Conservation (phyloP, 2,329 filamentous ascomycete genomes). For the Talaromyces marneffei region DNA sequence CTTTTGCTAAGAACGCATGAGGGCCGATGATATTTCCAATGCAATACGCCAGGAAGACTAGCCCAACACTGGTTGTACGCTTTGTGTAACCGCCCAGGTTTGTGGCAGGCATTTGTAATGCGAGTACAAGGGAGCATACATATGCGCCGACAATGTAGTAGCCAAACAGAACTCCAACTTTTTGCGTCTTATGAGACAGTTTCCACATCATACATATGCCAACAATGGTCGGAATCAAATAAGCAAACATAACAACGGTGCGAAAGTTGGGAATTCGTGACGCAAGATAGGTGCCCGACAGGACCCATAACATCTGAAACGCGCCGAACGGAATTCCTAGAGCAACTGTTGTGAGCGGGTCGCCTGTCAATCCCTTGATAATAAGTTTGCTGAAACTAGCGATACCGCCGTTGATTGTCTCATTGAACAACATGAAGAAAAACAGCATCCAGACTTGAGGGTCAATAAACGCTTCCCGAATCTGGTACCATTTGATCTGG, state of each 20-base stretch:
- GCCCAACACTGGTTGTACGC: constrained; percentile 43
- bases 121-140: constrained; percentile 49
- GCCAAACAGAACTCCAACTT: constrained; percentile 46
- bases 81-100: constrained; percentile 44
- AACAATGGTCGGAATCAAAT: constrained; percentile 48
- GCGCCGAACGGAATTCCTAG: constrained; percentile 52
- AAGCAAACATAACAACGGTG: constrained; percentile 49
- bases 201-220: constrained; percentile 49
- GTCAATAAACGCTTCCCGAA: constrained; percentile 44
- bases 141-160: constrained; percentile 49
- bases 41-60: constrained; percentile 42
- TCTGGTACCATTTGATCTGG: constrained; percentile 45
- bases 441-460: constrained; percentile 44
- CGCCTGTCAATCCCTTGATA: constrained; percentile 42
- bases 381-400: constrained; percentile 54
- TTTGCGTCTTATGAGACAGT: constrained; percentile 34
- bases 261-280: constrained; percentile 47
- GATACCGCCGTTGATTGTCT: constrained; percentile 48
- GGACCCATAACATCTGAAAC: constrained; percentile 51
- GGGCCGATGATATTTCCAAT: constrained; percentile 44
- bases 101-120: constrained; percentile 36
- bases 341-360: constrained; percentile 45
- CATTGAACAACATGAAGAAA: constrained; percentile 47
- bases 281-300: constrained; percentile 46
- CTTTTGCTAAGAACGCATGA: constrained; percentile 38